Conservation (phyloP, 2,329 filamentous ascomycete genomes). For the Fusarium tanahbumbuense region DNA sequence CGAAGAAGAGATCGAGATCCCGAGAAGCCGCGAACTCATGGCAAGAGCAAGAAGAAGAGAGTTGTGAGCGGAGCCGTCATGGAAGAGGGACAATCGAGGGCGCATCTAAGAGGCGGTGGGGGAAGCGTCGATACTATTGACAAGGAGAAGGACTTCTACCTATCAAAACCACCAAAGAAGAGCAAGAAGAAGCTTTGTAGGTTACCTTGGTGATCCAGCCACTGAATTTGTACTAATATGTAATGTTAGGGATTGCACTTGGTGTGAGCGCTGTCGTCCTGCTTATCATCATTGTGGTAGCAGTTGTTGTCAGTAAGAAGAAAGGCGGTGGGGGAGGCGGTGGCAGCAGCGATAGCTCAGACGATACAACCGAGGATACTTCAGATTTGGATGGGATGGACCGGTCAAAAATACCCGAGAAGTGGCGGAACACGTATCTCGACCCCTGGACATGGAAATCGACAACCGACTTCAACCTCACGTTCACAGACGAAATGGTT, state of each 20-base stretch:
- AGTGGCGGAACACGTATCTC: slow-evolving; percentile 78
- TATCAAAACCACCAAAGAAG: slow-evolving; percentile 57
- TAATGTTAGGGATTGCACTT: slow-evolving; percentile 64
- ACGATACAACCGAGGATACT: slow-evolving; percentile 48
- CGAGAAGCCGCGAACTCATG: slow-evolving; percentile 50
- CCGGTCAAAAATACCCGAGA: slow-evolving; percentile 68
- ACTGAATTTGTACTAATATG: slow-evolving; percentile 31
- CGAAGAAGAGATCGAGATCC: slow-evolving; percentile 39
- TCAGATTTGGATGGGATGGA: slow-evolving; percentile 63
- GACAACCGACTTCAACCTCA: slow-evolving; percentile 91
- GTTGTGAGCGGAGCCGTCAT: slow-evolving; percentile 77
- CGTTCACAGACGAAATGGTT: slow-evolving; percentile 86
- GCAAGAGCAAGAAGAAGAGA: slow-evolving; percentile 64
- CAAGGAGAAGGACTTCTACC: slow-evolving; percentile 60
- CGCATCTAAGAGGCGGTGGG: slow-evolving; percentile 57
- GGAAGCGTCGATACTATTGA: slow-evolving; percentile 58
- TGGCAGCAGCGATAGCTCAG: slow-evolving; percentile 39
- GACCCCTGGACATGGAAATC: slow-evolving; percentile 95
- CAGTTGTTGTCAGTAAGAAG: slow-evolving; percentile 74
- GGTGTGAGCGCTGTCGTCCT: slow-evolving; percentile 64
- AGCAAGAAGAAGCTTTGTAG: slow-evolving; percentile 71
- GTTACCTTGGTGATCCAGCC: slow-evolving; percentile 44
- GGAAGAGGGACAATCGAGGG: slow-evolving; percentile 70
- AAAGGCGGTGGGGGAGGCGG: slow-evolving; percentile 64
- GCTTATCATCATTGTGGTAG: slow-evolving; percentile 76